phyloP scores from a whole-genome alignment of 257 asterid species.

The Primulina huaijiensis region DNA sequence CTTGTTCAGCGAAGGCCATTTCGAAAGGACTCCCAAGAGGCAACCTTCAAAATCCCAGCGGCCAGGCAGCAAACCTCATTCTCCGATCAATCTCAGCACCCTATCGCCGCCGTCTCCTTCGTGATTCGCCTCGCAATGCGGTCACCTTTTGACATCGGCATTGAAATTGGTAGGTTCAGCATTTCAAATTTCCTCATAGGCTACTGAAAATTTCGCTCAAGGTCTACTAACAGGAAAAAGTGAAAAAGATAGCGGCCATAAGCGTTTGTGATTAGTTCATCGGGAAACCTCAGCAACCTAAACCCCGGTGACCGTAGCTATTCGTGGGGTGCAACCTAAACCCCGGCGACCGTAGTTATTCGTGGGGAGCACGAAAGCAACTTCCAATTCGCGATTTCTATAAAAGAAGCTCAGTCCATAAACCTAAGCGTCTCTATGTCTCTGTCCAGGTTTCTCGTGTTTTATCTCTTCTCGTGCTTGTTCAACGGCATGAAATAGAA shows the following conservation, averaged over 20 bases:
- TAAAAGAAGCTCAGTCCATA: not conserved
- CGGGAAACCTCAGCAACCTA: not conserved
- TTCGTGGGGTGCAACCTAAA: not conserved
- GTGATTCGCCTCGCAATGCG: not conserved
- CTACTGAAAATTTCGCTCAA: not conserved
- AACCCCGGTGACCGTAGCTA: not conserved
- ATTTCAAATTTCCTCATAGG: not conserved
- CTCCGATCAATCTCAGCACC: not conserved
- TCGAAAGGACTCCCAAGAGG: not conserved
- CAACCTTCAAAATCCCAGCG: not conserved
- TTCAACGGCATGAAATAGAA: constrained; percentile 7
- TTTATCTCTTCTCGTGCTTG: too few relatives aligned
- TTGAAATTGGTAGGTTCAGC: not conserved
- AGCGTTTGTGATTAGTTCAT: not conserved
- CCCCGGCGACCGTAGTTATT: not conserved
- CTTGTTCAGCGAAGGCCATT: too few relatives aligned
- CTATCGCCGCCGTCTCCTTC: not conserved
- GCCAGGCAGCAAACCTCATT: not conserved
- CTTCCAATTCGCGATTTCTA: not conserved
- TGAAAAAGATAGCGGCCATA: not conserved
- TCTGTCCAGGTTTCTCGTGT: not conserved
- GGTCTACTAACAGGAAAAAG: not conserved
- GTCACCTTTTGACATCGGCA: not conserved
- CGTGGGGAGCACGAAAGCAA: not conserved
- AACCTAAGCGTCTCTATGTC: not conserved